phyloP scores from a whole-genome alignment of 1,139 yeast genomes.

The Pichia norvegensis region DNA sequence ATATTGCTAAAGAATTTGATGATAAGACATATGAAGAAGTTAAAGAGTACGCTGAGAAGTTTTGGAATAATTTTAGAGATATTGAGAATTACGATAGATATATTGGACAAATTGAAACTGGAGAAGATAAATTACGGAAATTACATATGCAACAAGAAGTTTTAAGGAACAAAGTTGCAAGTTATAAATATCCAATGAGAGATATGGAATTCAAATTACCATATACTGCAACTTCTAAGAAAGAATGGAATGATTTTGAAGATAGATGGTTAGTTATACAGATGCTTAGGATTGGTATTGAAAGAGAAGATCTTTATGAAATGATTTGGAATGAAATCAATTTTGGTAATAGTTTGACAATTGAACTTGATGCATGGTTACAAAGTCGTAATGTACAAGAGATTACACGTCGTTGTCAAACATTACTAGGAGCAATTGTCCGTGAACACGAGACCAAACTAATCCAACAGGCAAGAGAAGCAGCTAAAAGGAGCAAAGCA shows the following conservation, averaged over 20 bases:
- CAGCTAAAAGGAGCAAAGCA: background rate
- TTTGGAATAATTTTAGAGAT: conserved; percentile 57
- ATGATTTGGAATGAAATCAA: conserved; percentile 53
- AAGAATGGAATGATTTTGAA: conserved; percentile 61
- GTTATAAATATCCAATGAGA: conserved; percentile 52
- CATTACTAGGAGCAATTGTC: conserved; percentile 55
- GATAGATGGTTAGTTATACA: conserved; percentile 64
- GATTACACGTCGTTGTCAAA: conserved; percentile 58
- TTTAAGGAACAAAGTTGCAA: conserved; percentile 53
- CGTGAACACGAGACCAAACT: conserved; percentile 40
- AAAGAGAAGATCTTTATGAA: conserved; percentile 58
- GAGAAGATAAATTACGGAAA: conserved; percentile 58
- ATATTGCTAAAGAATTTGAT: conserved; percentile 57
- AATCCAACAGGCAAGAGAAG: background rate
- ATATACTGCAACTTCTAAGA: conserved; percentile 26
- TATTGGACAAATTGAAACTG: conserved; percentile 60
- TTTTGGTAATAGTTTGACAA: conserved; percentile 50
- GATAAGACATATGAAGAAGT: conserved; percentile 65
- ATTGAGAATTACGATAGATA: conserved; percentile 70
- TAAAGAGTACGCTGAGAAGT: conserved; percentile 53
- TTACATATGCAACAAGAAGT: conserved; percentile 58
- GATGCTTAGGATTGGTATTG: conserved; percentile 58
- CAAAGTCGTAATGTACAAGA: conserved; percentile 62
- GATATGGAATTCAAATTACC: conserved; percentile 52
- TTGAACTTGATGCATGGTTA: conserved; percentile 49